Evolutionary conservation across 139 green algal genomes (phyloP).

Genomic region (Coccomyxa sp.): DNA sequence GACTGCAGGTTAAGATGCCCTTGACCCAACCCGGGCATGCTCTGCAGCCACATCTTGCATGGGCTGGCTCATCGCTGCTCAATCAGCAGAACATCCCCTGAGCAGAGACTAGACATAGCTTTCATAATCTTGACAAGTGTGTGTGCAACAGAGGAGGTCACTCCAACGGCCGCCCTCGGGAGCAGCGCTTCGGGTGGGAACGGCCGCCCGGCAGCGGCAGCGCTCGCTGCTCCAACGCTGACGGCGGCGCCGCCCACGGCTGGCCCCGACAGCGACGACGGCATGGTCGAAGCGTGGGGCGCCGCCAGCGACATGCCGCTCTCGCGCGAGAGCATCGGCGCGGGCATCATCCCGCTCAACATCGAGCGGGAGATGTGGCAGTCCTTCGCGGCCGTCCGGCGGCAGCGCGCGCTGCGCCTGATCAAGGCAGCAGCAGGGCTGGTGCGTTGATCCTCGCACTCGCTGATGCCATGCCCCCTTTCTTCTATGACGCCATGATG

Average conservation of each 20-base stretch:
- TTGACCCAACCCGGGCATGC: too few species aligned
- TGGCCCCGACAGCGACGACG: not conserved
- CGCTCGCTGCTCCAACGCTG: too few species aligned
- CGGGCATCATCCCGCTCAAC: not conserved
- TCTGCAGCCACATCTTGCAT: too few species aligned
- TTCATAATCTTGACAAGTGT: too few species aligned
- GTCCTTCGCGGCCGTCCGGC: conserved; percentile 1
- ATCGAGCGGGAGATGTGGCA: conserved; percentile 3
- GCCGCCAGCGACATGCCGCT: not conserved
- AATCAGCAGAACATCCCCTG: too few species aligned
- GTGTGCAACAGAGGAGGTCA: too few species aligned
- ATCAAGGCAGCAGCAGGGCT: not conserved
- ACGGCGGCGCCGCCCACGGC: too few species aligned
- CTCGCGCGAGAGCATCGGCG: not conserved
- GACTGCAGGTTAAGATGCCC: too few species aligned
- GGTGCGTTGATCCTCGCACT: not conserved
- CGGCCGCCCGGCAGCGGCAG: too few species aligned
- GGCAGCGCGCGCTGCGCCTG: not conserved
- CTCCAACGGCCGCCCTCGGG: too few species aligned
- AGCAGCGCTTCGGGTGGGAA: not conserved
- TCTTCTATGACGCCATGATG: not conserved
- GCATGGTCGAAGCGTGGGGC: not conserved
- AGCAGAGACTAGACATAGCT: too few species aligned
- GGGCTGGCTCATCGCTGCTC: too few species aligned
- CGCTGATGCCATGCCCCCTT: not conserved